Evolutionary conservation across 257 asterid genomes (phyloP), one percentile per base, ranked within the genome.

Genomic region (Nyctanthes arbortristis): DNA sequence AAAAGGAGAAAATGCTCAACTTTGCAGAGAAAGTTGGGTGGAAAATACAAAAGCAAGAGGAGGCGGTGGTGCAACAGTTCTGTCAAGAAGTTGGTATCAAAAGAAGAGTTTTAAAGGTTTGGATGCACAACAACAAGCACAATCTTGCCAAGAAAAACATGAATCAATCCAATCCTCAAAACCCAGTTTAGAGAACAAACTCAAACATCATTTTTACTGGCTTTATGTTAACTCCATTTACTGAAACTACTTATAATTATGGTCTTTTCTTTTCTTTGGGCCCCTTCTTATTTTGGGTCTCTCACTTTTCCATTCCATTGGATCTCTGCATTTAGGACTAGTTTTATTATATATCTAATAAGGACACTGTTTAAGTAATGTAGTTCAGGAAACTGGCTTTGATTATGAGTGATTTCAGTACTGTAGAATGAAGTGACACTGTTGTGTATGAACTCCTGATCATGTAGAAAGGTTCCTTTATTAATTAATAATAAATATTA

Each of bases 51-150:
- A 90, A 84, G 82, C 97, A 89, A 61, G 97, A 90, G 12, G 98
- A 89, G 49, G 61, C 62, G 2, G 93, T 82, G 66, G 97, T 92
- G 75, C 98, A 90, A 65, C 87, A 84, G 28, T 88, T 92, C 63
- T 92, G 98, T 24, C 91, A 88, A 72, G 96, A 92, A 35, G 67
- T 89, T 52, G 97, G 98, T 0, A 84, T 92, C 2, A 92, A 88
- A 49, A 86, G 96, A 47, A 86, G 92, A 62, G 98, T 89, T 0
- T 85, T 92, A 4, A 92, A 92, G 65, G 97, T 92, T 11, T 92
- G 98, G 98, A 88, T 92, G 96, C 98, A 92, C 39, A 92, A 92
- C 82, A 89, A 89, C 71, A 92, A 89, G 69, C 89, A 86, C 28
- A 88, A 56, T 61, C 84, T 92, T 61, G 88, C 91, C 7, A 92